Evolutionary conservation across 169 alveolate genomes (phyloP), one percentile per base, ranked within the genome.

Genomic region (Eimeria necatrix): DNA sequence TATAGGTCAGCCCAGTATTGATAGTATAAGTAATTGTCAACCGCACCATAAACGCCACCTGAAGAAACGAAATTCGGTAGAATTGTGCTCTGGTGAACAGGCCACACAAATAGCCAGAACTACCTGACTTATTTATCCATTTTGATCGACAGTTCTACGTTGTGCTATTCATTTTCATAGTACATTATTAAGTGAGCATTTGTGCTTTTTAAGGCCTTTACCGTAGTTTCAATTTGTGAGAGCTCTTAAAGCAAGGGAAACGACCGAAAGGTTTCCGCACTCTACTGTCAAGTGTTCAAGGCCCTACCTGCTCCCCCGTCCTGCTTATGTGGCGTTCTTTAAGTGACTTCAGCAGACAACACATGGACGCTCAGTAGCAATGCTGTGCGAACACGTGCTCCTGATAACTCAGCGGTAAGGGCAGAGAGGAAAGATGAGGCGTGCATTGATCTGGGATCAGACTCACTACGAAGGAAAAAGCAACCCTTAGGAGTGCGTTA

Each of bases 1-100:
- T 91, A 73, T 91, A 91, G 56, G 87, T 91, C 71, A 91, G 83
- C 22, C 91, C 95, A n/a, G 95, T 91, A 60, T 91, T 91, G 76
- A 91, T 83, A 22, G 95, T 91, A 74, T 76, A 91, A 10, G 88
- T 83, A 49, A 91, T 78, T 9, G 95, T 91, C 91, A 91, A 70
- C 53, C 88, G 71, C 52, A 91, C 71, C 91, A 91, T 61, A 26
- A 83, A 91, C 48, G 95, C 87, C 10, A 78, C 85, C 95, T 91
- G 93, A 16, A 32, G 41, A 32, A 32, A 32, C 41, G 41, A 32
- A 32, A 32, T 32, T 2, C 41, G 41, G 2, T 32, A 32, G 41
- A 32, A 32, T 32, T 32, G 41, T 32, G 41, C 41, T 32, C 2
- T 32, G 41, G 41, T 32, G 41, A 32, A 32, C 41, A 32, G 41